phyloP scores from a whole-genome alignment of 768 basidiomycete species.

The Hygrocybe coccinea region DNA sequence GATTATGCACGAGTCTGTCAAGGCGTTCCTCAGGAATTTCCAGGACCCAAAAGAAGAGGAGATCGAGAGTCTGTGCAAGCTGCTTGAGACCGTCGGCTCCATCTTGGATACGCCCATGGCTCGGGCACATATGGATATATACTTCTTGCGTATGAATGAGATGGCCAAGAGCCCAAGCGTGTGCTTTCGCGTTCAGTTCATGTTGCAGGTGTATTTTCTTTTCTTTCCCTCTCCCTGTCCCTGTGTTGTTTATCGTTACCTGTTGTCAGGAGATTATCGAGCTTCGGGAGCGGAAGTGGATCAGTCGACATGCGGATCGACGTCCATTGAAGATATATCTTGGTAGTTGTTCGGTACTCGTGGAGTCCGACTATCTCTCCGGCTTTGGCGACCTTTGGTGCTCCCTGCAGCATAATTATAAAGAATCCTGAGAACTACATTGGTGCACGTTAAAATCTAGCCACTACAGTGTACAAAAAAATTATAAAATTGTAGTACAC shows the following conservation, averaged over 20 bases:
- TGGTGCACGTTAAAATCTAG: too few species aligned
- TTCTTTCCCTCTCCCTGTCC: not conserved
- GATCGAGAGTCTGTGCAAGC: slow-evolving; percentile 90
- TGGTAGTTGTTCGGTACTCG: too few species aligned
- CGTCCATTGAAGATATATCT: too few species aligned
- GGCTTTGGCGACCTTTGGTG: too few species aligned
- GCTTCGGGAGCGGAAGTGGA: slow-evolving; percentile 78
- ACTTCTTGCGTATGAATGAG: slow-evolving; percentile 86
- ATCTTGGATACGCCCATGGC: slow-evolving; percentile 79
- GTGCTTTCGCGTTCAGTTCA: slow-evolving; percentile 84
- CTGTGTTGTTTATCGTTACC: slow-evolving; percentile 4
- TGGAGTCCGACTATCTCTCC: too few species aligned
- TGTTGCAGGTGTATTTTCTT: slow-evolving; percentile 67
- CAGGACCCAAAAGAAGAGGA: slow-evolving; percentile 96
- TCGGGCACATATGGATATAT: slow-evolving; percentile 81
- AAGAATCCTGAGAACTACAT: too few species aligned
- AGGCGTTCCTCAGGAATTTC: slow-evolving; percentile 69
- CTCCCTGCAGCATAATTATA: too few species aligned
- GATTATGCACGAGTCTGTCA: slow-evolving; percentile 98
- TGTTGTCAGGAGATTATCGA: slow-evolving; percentile 77
- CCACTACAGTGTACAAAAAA: too few species aligned
- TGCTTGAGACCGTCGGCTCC: slow-evolving; percentile 82
- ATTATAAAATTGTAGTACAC: too few species aligned
- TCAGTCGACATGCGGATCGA: not conserved
- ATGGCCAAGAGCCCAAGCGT: slow-evolving; percentile 69